Evolutionary conservation across 2,329 filamentous ascomycete species (phyloP).

Genomic region (Exophiala calicioides): DNA sequence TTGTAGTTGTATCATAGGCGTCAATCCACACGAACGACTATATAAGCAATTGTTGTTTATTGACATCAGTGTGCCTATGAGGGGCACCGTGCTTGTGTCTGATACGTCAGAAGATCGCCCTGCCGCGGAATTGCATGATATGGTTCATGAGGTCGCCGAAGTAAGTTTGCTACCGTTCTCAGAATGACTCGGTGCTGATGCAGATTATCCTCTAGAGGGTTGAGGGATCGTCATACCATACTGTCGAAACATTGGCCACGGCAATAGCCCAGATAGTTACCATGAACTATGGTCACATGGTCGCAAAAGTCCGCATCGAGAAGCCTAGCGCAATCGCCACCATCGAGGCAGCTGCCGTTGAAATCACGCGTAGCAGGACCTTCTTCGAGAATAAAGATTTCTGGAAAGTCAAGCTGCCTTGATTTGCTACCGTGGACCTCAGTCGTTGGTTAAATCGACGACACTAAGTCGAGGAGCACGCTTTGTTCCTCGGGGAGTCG

Average conservation of each 20-base stretch:
- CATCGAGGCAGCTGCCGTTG: constrained; percentile 51
- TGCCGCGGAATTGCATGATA: constrained; percentile 36
- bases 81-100: constrained; percentile 17
- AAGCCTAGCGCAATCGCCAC: constrained; percentile 55
- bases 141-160: constrained; percentile 43
- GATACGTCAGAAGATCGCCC: constrained; percentile 17
- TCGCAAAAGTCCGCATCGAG: constrained; percentile 50
- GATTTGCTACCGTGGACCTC: constrained; percentile 3
- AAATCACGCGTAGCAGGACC: constrained; percentile 48
- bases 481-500: background rate
- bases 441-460: constrained; percentile 29
- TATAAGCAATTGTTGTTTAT: constrained; percentile 53
- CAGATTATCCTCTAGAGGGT: constrained; percentile 39
- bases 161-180: constrained; percentile 32
- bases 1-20: constrained; percentile 51
- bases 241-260: constrained; percentile 53
- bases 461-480: constrained; percentile 25
- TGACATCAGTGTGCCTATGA: constrained; percentile 36
- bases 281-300: constrained; percentile 46
- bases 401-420: constrained; percentile 32
- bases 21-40: constrained; percentile 54
- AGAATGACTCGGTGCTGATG: constrained; percentile 6
- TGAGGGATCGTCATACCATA: constrained; percentile 51
- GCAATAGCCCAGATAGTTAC: constrained; percentile 50
- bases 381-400: constrained; percentile 43